Evolutionary conservation across 2,329 filamentous ascomycete genomes (phyloP), one percentile per base, ranked within the genome.

Genomic region (Fusarium continuum): DNA sequence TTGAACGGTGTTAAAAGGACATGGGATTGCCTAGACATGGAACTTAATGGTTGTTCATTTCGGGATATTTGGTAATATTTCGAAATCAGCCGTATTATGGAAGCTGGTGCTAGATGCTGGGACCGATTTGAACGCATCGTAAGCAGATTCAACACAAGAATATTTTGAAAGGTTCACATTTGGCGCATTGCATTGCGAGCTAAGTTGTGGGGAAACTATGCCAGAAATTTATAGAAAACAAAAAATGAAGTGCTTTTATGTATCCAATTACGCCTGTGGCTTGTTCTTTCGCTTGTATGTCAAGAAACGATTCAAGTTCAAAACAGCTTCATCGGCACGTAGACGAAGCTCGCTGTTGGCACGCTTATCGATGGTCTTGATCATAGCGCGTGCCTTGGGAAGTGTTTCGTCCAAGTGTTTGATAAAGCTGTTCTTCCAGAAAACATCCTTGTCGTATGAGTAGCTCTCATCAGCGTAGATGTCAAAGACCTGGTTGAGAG

Each of bases 1-100:
- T 99, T 81, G 95, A 99, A 78, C 82, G 95, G 50, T 98, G 95
- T 75, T 98, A 76, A 85, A 39, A 41, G 29, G 48, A 26, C 17
- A 20, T 31, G 16, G 43, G 41, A 22, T 19, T 26, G n/a, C 31
- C 31, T 45, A 53, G 35, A 56, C 17, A 10, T 38, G 39, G 35
- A 26, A 40, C 13, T 41, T 23, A 8, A 23, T 39, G 41, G 40
- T 29, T 46, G 28, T 47, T 20, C n/a, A 41, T 55, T 47, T 48
- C 35, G 45, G 61, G 51, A 10, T 29, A 10, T 22, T 29, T 16
- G 19, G 11, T 31, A 13, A 19, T 16, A 29, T 46, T 34, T 58
- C 46, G 25, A 46, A n/a, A 41, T 44, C 16, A 17, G 22, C 9
- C 32, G 20, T 43, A 38, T 40, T 8, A 53, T 40, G 43, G 22